Conservation (phyloP, 805 yeast genomes). For the Candida coquimbonensis region DNA sequence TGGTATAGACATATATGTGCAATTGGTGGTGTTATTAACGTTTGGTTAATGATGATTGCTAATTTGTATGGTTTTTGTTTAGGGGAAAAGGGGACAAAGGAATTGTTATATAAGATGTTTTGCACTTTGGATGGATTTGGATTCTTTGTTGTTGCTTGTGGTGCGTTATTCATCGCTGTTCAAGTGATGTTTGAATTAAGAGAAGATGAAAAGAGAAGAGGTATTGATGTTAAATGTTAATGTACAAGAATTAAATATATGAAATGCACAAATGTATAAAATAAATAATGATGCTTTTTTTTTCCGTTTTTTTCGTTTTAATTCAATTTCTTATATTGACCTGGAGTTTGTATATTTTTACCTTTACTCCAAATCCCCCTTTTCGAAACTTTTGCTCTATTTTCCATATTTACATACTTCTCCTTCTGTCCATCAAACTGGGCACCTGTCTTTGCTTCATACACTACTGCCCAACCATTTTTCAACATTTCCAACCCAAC, state of each 20-base stretch:
- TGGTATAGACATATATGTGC: conserved; percentile 84
- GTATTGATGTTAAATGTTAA: conserved; percentile 71
- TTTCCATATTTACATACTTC: conserved; percentile 53
- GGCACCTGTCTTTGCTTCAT: conserved; percentile 74
- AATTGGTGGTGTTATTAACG: conserved; percentile 78
- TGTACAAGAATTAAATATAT: background rate
- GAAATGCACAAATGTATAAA: background rate
- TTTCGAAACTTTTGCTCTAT: conserved; percentile 45
- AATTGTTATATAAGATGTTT: conserved; percentile 63
- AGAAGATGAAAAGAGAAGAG: conserved; percentile 76
- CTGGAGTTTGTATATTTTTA: conserved; percentile 58
- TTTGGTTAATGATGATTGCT: conserved; percentile 98
- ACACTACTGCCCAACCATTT: conserved; percentile 78
- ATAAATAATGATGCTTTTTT: background rate
- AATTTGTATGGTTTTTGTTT: conserved; percentile 92
- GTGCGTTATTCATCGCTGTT: conserved; percentile 69
- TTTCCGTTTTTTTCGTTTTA: background rate
- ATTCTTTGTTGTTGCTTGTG: conserved; percentile 55
- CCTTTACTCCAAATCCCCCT: conserved; percentile 66
- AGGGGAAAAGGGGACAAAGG: conserved; percentile 77
- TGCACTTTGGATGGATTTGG: conserved; percentile 59
- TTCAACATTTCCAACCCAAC: conserved; percentile 84
- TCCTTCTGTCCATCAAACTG: conserved; percentile 78
- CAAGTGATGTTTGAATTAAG: conserved; percentile 94
- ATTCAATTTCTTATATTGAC: conserved; percentile 58